Evolutionary conservation across 2,329 filamentous ascomycete genomes (phyloP).

Genomic region (Paecilomyces sp.): DNA sequence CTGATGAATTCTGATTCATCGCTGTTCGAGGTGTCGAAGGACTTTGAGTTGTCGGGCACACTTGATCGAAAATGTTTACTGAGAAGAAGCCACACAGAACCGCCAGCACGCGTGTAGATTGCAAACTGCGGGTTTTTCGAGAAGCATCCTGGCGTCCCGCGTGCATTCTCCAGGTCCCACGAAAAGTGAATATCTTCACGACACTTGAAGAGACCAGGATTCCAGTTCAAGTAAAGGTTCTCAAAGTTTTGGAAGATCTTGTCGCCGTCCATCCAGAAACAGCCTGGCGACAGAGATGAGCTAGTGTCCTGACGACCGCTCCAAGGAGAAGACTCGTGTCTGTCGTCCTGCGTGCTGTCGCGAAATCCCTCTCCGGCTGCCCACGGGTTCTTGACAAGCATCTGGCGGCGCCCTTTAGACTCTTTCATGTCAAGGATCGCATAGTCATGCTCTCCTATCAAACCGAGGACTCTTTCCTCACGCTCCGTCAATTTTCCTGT

Average conservation of each 20-base stretch:
- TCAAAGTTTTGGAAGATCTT: slow-evolving; percentile 88
- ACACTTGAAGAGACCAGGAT: slow-evolving; percentile 70
- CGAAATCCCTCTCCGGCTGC: slow-evolving; percentile 55
- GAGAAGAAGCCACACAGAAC: slow-evolving; percentile 73
- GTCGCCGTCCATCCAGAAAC: slow-evolving; percentile 88
- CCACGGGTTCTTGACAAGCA: slow-evolving; percentile 96
- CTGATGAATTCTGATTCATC: slow-evolving; percentile 72
- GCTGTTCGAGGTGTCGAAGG: slow-evolving; percentile 32
- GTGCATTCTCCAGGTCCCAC: slow-evolving; percentile 58
- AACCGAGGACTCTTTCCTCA: slow-evolving; percentile 72
- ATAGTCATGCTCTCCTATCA: slow-evolving; percentile 90
- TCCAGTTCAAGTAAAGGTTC: slow-evolving; percentile 97
- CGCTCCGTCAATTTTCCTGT: slow-evolving; percentile 72
- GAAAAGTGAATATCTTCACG: slow-evolving; percentile 85
- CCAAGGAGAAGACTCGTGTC: slow-evolving; percentile 4
- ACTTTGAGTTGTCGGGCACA: slow-evolving; percentile 40
- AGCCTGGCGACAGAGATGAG: slow-evolving; percentile 51
- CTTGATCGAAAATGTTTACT: slow-evolving; percentile 75
- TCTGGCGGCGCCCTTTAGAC: slow-evolving; percentile 52
- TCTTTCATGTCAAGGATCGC: slow-evolving; percentile 76
- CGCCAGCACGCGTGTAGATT: slow-evolving; percentile 46
- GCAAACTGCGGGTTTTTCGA: slow-evolving; percentile 58
- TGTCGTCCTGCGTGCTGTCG: slow-evolving; percentile 2
- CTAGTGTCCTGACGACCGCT: slow-evolving; percentile 11
- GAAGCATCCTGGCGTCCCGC: slow-evolving; percentile 65